Conservation (phyloP, 179 eudicot genomes). For the Amaranthus tricolor region DNA sequence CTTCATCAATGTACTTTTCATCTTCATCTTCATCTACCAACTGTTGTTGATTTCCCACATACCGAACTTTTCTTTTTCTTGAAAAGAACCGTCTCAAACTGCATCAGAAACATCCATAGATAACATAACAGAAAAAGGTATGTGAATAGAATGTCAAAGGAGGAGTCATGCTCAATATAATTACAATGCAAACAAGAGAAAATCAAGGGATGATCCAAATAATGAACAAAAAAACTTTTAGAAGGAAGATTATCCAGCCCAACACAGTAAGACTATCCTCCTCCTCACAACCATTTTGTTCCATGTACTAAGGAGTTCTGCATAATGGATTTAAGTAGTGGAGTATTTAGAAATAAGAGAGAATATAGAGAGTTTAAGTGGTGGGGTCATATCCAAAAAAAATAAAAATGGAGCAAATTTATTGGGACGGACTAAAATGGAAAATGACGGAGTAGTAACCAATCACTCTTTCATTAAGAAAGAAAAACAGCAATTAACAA, state of each 20-base stretch:
- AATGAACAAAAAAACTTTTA: not conserved
- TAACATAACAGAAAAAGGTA: not conserved
- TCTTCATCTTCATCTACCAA: conserved; percentile 14
- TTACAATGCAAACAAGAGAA: not conserved
- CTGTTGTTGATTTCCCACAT: conserved; percentile 23
- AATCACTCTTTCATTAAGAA: too few species aligned
- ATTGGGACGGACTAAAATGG: too few species aligned
- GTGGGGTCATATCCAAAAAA: too few species aligned
- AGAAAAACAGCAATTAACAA: too few species aligned
- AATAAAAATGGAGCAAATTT: too few species aligned
- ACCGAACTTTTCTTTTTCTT: conserved; percentile 22
- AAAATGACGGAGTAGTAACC: too few species aligned
- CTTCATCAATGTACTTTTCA: conserved; percentile 24
- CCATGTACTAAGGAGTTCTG: too few species aligned
- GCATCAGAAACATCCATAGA: conserved; percentile 8
- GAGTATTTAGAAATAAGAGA: too few species aligned
- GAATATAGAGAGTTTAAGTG: too few species aligned
- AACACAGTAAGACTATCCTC: not conserved
- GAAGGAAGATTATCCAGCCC: not conserved
- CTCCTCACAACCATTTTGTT: not conserved
- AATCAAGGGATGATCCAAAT: not conserved
- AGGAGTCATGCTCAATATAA: not conserved
- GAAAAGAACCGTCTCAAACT: conserved; percentile 30
- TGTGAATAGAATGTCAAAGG: not conserved
- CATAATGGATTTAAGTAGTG: too few species aligned